phyloP scores from a whole-genome alignment of 352 stramenopile genomes.

The Elongisporangium anandrum region DNA sequence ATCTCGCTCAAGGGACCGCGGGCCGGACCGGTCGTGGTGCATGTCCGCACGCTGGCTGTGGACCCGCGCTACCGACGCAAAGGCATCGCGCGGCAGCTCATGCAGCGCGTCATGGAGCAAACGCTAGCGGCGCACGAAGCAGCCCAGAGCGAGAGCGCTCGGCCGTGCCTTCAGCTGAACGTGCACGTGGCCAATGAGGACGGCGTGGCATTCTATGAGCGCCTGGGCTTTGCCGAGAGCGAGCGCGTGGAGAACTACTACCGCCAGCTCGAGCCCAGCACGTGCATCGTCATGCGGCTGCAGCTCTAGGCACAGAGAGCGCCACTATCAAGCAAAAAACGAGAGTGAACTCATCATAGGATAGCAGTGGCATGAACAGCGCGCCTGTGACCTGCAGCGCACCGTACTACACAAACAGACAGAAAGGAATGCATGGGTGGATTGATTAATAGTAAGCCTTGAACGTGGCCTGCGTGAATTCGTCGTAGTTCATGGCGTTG shows the following conservation, averaged over 20 bases:
- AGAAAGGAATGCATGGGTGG: no score
- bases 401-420: no score
- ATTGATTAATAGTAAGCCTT: slow-evolving; percentile 81
- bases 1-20: slow-evolving; percentile 8
- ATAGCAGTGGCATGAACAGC: no score
- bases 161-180: slow-evolving; percentile 36
- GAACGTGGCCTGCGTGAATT: slow-evolving; percentile 91
- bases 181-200: slow-evolving; percentile 61
- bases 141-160: slow-evolving; percentile 3
- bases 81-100: slow-evolving; percentile 30
- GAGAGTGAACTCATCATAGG: no score
- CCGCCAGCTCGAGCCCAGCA: slow-evolving; percentile 47
- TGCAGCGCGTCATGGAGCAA: slow-evolving; percentile 32
- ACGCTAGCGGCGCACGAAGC: slow-evolving; percentile 3
- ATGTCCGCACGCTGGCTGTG: slow-evolving; percentile 44
- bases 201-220: slow-evolving; percentile 53
- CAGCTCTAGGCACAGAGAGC: no score
- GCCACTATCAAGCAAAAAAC: no score
- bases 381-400: no score
- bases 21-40: slow-evolving; percentile 19
- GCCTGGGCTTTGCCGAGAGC: slow-evolving; percentile 41
- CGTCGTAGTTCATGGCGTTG: slow-evolving; percentile 86
- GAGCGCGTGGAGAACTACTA: slow-evolving; percentile 59
- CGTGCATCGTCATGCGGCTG: slow-evolving; percentile 36
- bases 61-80: slow-evolving; percentile 21